Conservation (phyloP, 2,329 filamentous ascomycete species). For the Chrysoporthe puriensis region DNA sequence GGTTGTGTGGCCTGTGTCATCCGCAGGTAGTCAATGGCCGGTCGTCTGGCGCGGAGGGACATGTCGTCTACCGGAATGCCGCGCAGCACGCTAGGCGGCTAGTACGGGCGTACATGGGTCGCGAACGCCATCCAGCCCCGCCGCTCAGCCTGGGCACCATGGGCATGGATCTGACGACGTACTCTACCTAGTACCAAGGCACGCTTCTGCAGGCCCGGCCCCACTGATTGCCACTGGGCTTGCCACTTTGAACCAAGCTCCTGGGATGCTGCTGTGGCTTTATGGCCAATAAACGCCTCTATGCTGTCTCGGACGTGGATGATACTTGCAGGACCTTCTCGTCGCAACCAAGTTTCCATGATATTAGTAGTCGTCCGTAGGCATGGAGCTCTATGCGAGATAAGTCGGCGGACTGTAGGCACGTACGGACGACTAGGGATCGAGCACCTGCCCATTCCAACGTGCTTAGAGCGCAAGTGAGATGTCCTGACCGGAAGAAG, state of each 20-base stretch:
- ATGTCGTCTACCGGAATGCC: conserved; percentile 10
- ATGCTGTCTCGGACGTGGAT: background rate
- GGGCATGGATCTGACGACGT: conserved; percentile 17
- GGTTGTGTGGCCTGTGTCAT: conserved; percentile 15
- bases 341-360: background rate
- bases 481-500: background rate
- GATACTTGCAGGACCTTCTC: background rate
- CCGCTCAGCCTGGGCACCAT: background rate
- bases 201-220: conserved; percentile 9
- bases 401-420: background rate
- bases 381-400: background rate
- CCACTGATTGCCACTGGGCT: conserved; percentile 19
- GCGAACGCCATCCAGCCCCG: background rate
- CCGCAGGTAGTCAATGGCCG: conserved; percentile 2
- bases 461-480: background rate
- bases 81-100: conserved; percentile 7
- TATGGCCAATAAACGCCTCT: conserved; percentile 18
- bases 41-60: background rate
- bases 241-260: conserved; percentile 20
- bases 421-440: background rate
- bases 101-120: background rate
- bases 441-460: conserved; percentile 6
- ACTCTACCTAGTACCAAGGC: background rate
- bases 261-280: conserved; percentile 8
- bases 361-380: background rate